Evolutionary conservation across 441 rosid genomes (phyloP), one percentile per base, ranked within the genome.

Genomic region (Adansonia grandidieri): DNA sequence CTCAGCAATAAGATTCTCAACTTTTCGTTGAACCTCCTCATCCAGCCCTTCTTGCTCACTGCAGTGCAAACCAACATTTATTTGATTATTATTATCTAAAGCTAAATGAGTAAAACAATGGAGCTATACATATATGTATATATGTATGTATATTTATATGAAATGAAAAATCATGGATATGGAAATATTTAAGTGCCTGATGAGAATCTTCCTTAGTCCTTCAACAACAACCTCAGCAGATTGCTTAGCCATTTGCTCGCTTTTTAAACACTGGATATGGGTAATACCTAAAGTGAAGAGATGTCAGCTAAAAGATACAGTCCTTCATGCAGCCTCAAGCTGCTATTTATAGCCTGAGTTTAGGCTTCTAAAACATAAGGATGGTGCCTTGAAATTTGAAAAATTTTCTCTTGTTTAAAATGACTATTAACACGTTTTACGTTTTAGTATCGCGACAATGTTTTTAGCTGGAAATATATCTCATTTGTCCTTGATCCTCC

Each of bases 291-390:
- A 28, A 28, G 32, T 28, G 32, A 4, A 50, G 9, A 70, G 7
- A 7, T n/a, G 20, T 48, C 10, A 22, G 60, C 9, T 54, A 54
- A n/a, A 5, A 6, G 60, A 54, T 19, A 13, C 5, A 48, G 9
- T 1, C 6, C 15, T 71, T 17, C 19, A 54, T 9, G 24, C 48
- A 72, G 58, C 50, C 50, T 42, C n/a, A 37, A 37, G 28, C 22
- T 54, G 24, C 75, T 32, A 32, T 54, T 22, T 72, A 72, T 72
- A 72, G 48, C 20, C 48, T 14, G 48, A 15, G 70, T 37, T 64
- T 37, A 64, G 70, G 87, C 93, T 85, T 40, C 44, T 40, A 40
- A 40, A 40, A 4, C 44, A 40, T 40, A 28, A 28, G 32, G 32
- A 40, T 40, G 44, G 19, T 22, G 0, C 15, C 13, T 9, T 20